Base-by-base conservation (phyloP, 805 yeast genomes). In the Kodamaea lidongshanica region DNA sequence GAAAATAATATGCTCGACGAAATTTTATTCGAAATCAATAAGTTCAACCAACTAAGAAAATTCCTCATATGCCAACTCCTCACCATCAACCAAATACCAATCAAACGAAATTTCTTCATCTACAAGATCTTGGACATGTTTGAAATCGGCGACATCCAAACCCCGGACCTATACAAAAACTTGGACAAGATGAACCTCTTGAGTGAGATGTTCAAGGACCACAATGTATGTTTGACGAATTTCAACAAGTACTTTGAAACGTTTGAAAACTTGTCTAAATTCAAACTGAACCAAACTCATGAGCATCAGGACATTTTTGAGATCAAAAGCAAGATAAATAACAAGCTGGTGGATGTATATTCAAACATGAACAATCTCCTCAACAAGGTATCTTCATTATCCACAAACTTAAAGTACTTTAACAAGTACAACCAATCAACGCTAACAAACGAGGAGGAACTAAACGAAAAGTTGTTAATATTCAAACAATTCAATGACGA, bases 51-150 rank as follows among this genome's bases (percentile, higher is more conserved):
- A 29, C 38, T 56, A 21, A 34, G 70, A 18, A 56, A 64, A 25
- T 42, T 65, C 9, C 44, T 63, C 15, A 47, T 63, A 4, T 61
- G 67, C 38, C 61, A 61, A 38, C 40, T 65, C 20, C 45, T 65
- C 16, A 52, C 67, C 4, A 25, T 59, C 12, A 56, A 62, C 37
- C 65, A 61, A 25, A 20, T 30, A 6, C 45, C 53, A 9, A 27
- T 31, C 6, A 43, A 42, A 17, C 23, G 35, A 20, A 63, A 50
- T 37, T 61, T 56, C 41, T 61, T 58, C 33, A 28, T 58, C 5
- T 46, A 43, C 30, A 58, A 56, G 19, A 33, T 60, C 6, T 39
- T 41, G 31, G 54, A 51, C 29, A 39, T 28, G 12, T 47, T 48
- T 5, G 25, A 34, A 11, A 16, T 37, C 13, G 32, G 32, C 6